These are phyloP conservation scores for Ceratobasidium sp. DNA, from an alignment of 1,284 basidiomycete genomes.

Conservation along the genomic window DNA sequence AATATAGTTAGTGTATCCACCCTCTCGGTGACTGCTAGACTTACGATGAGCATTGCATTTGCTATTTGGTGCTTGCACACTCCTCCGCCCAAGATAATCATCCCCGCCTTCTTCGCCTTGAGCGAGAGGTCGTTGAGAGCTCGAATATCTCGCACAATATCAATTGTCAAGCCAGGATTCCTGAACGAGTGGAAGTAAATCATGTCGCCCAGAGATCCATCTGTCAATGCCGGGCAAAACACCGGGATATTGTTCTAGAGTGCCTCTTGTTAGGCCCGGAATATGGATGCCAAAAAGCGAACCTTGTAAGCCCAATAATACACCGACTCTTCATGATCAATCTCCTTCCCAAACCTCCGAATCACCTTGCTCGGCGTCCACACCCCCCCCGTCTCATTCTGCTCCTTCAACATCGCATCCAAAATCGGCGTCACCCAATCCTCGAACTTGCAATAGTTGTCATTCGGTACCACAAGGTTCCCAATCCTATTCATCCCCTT, in stretches of 20 bases:
- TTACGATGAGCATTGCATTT: conserved; percentile 98
- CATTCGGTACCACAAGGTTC: conserved; percentile 97
- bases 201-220: conserved; percentile 99
- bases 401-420: conserved; percentile 91
- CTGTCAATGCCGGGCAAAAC: conserved; percentile 98
- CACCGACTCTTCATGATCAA: conserved; percentile 95
- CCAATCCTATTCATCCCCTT: conserved; percentile 97
- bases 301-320: conserved; percentile 99
- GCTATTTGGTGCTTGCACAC: conserved; percentile 99
- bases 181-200: conserved; percentile 98
- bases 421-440: conserved; percentile 98
- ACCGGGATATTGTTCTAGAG: conserved; percentile 95
- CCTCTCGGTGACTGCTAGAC: conserved; percentile 49
- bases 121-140: conserved; percentile 91
- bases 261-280: conserved; percentile 15
- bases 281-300: conserved; percentile 54
- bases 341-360: conserved; percentile 91
- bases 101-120: conserved; percentile 92
- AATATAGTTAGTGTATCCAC: not conserved
- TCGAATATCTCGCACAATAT: conserved; percentile 96
- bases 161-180: conserved; percentile 87
- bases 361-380: conserved; percentile 98
- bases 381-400: conserved; percentile 73
- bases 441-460: conserved; percentile 99
- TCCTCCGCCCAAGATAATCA: conserved; percentile 98